Evolutionary conservation across 2,329 filamentous ascomycete genomes (phyloP).

Genomic region (Arthrocladium fulminans): DNA sequence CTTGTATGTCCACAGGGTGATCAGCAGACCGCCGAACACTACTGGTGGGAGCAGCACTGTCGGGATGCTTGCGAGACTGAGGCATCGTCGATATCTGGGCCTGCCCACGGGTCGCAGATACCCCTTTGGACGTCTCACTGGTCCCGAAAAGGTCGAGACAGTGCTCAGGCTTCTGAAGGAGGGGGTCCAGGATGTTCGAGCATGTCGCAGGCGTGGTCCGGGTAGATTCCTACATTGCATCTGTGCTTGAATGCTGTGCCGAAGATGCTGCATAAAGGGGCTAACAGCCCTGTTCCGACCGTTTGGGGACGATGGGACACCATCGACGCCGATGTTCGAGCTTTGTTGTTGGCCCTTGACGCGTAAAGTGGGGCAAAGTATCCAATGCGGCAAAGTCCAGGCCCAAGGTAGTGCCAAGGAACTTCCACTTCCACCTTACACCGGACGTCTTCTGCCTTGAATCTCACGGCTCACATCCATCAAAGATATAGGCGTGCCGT

Average conservation of each 20-base stretch:
- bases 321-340: neutral
- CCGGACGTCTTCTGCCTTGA: neutral
- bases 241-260: neutral
- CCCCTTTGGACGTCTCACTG: no score
- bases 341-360: neutral
- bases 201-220: neutral
- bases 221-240: constrained; percentile 3
- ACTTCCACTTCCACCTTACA: neutral
- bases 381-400: neutral
- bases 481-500: no score
- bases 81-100: constrained; percentile 8
- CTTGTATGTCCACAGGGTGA: constrained; percentile 55
- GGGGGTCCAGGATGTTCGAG: neutral
- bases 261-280: neutral
- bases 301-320: neutral
- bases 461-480: neutral
- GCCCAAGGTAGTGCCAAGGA: neutral
- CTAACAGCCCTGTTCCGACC: neutral
- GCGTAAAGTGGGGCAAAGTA: neutral
- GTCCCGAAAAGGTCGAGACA: neutral
- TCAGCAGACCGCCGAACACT: constrained; percentile 56
- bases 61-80: constrained; percentile 28
- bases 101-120: neutral
- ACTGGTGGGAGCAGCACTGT: constrained; percentile 53
- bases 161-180: neutral